phyloP scores from a whole-genome alignment of 2,329 filamentous ascomycete genomes.

The Fusarium sp. region DNA sequence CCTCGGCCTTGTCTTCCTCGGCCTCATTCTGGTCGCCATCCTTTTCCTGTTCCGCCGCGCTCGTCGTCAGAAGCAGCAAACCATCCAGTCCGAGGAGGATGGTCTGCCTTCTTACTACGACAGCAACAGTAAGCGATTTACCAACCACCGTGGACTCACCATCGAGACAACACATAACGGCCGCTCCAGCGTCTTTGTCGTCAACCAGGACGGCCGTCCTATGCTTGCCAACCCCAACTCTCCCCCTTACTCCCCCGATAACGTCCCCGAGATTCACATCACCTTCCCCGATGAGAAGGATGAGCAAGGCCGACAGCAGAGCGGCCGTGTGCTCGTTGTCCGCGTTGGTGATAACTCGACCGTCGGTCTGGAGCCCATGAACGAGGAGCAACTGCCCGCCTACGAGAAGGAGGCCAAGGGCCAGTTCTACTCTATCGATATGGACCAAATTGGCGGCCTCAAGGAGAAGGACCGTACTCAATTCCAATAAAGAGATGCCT shows the following conservation, averaged over 20 bases:
- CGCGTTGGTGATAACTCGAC: constrained; percentile 86
- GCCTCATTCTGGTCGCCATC: constrained; percentile 71
- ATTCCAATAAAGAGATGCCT: constrained; percentile 47
- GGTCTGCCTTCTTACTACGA: constrained; percentile 77
- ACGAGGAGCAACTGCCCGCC: constrained; percentile 82
- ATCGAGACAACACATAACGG: constrained; percentile 66
- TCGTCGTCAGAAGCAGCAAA: constrained; percentile 59
- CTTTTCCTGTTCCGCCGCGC: constrained; percentile 79
- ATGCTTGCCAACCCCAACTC: constrained; percentile 80
- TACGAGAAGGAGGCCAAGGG: constrained; percentile 84
- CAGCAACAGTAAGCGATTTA: constrained; percentile 55
- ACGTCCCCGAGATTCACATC: constrained; percentile 94
- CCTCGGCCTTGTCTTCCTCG: constrained; percentile 79
- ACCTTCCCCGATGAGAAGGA: constrained; percentile 98
- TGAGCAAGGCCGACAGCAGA: constrained; percentile 80
- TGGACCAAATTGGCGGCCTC: constrained; percentile 91
- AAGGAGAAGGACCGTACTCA: constrained; percentile 79
- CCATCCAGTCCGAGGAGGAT: constrained; percentile 49
- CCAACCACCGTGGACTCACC: constrained; percentile 64
- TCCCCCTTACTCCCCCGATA: constrained; percentile 80
- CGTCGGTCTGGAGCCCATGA: constrained; percentile 88
- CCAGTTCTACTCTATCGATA: constrained; percentile 92
- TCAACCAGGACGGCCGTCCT: constrained; percentile 78
- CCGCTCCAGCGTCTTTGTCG: constrained; percentile 77
- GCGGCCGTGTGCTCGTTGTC: constrained; percentile 90